A percentile compares a stretch with the other conserved stretches of the same genome.
phyloP scores from a whole-genome alignment of 2,329 filamentous ascomycete species.

The Zymoseptoria crescenta region DNA sequence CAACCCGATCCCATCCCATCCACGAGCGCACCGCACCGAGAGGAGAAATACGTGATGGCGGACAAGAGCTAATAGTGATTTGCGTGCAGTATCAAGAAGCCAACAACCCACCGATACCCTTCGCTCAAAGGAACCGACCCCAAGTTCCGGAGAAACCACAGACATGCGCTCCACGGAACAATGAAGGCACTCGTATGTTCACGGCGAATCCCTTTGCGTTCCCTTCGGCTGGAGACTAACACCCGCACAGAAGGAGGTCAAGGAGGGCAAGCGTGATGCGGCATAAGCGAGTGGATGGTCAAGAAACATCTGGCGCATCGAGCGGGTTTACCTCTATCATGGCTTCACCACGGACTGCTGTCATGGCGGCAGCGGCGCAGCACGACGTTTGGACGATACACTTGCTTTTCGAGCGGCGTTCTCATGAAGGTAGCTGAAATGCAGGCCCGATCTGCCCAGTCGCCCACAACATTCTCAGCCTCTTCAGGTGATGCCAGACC shows the following conservation, averaged over 20 bases:
- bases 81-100: conserved; percentile 89
- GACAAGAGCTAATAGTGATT: conserved; percentile 7
- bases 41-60: not conserved
- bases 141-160: conserved; percentile 99
- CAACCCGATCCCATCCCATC: not conserved
- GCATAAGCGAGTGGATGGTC: conserved; percentile 50
- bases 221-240: conserved; percentile 18
- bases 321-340: conserved; percentile 6
- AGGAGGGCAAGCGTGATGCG: conserved; percentile 87
- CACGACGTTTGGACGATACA: conserved; percentile 6
- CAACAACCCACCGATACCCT: conserved; percentile 97
- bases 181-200: conserved; percentile 87
- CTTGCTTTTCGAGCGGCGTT: not conserved
- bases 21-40: not conserved
- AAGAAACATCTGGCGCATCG: conserved; percentile 12
- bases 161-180: conserved; percentile 98
- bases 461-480: not conserved
- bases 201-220: not conserved
- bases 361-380: conserved; percentile 10
- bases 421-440: conserved; percentile 17
- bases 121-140: conserved; percentile 98
- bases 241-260: conserved; percentile 76
- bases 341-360: conserved; percentile 6
- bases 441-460: conserved; percentile 14
- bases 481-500: not conserved